Evolutionary conservation across 1,139 yeast genomes (phyloP).

Genomic region (Sugiyamaella grinbergsii): DNA sequence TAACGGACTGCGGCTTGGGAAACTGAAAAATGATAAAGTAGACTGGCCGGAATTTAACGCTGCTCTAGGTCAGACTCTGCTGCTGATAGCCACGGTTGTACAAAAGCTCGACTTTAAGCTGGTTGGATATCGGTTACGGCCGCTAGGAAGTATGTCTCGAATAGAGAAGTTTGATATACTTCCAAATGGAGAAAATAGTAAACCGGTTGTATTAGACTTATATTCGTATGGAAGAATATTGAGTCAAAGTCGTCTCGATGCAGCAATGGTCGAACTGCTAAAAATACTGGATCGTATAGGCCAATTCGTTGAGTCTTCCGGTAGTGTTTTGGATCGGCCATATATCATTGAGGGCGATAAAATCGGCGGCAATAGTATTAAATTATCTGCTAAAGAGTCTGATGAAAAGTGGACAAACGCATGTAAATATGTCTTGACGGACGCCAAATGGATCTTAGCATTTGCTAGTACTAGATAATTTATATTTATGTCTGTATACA

Average conservation of each 20-base stretch:
- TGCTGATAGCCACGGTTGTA: slow-evolving; percentile 66
- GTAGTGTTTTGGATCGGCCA: slow-evolving; percentile 68
- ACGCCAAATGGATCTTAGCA: slow-evolving; percentile 50
- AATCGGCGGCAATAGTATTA: slow-evolving; percentile 77
- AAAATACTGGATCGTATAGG: slow-evolving; percentile 65
- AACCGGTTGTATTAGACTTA: slow-evolving; percentile 48
- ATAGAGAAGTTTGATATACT: slow-evolving; percentile 60
- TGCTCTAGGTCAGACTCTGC: slow-evolving; percentile 82
- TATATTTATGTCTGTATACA: background rate
- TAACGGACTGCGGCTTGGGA: slow-evolving; percentile 79
- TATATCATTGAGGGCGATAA: slow-evolving; percentile 63
- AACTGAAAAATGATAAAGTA: slow-evolving; percentile 54
- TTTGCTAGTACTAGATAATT: slow-evolving; percentile 35
- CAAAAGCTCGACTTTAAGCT: slow-evolving; percentile 59
- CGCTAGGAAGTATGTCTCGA: slow-evolving; percentile 82
- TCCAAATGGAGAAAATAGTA: slow-evolving; percentile 42
- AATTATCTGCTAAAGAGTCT: slow-evolving; percentile 51
- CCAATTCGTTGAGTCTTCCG: slow-evolving; percentile 50
- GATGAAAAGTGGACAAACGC: slow-evolving; percentile 90
- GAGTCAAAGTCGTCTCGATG: slow-evolving; percentile 69
- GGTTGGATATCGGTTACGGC: slow-evolving; percentile 64
- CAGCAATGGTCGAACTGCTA: slow-evolving; percentile 73
- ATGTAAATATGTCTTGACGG: slow-evolving; percentile 76
- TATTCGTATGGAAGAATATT: slow-evolving; percentile 69
- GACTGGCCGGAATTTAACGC: slow-evolving; percentile 94